Evolutionary conservation across 495 filamentous ascomycete species (phyloP).

Genomic region (Friedmanniomyces simplex): DNA sequence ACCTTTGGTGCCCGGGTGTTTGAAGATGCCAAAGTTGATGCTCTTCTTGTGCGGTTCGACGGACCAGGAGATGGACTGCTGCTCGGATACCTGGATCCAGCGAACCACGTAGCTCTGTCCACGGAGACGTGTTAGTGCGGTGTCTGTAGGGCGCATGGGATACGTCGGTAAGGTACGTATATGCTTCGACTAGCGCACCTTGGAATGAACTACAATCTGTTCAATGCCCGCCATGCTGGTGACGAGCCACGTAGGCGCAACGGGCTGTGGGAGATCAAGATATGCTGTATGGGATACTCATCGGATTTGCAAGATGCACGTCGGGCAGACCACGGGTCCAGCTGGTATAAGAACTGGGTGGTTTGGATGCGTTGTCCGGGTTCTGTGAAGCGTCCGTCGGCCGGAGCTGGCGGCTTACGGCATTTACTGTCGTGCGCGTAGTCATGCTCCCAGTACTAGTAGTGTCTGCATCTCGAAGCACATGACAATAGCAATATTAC

Average conservation of each 20-base stretch:
- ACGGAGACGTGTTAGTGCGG: conserved; percentile 1
- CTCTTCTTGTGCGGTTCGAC: conserved; percentile 96
- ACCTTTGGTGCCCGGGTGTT: conserved; percentile 68
- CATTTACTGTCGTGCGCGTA: too few relatives aligned
- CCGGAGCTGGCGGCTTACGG: neutral
- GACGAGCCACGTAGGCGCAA: neutral
- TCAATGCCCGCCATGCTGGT: conserved; percentile 92
- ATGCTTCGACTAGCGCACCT: conserved; percentile 45
- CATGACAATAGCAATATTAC: neutral
- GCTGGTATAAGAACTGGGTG: neutral
- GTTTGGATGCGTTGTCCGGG: neutral
- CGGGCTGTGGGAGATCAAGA: too few relatives aligned
- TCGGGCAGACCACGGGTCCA: neutral
- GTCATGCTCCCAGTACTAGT: too few relatives aligned
- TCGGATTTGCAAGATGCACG: too few relatives aligned
- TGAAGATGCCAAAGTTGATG: conserved; percentile 95
- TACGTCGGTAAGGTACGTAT: neutral
- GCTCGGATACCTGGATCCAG: conserved; percentile 83
- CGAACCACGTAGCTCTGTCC: conserved; percentile 88
- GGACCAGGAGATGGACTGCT: conserved; percentile 93
- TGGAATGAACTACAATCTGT: conserved; percentile 95
- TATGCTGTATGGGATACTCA: neutral
- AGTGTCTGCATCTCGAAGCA: neutral
- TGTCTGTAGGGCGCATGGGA: too few relatives aligned
- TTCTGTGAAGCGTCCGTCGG: neutral